These are phyloP conservation scores for Ophiostoma himal-ulmi DNA, from an alignment of 2,329 filamentous ascomycete genomes.

Conservation along the genomic window DNA sequence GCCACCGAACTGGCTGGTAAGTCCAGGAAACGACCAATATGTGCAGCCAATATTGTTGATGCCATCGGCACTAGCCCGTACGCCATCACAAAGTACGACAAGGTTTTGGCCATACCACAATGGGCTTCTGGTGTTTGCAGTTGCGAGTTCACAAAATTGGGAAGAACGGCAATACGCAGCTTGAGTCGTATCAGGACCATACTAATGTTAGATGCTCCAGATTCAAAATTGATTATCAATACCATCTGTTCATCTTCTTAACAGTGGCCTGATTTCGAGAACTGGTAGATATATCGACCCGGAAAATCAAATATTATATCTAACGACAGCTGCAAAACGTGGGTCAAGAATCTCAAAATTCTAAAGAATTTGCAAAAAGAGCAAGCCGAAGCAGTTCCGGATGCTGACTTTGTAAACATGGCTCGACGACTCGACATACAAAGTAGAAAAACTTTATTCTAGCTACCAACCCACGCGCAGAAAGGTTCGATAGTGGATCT, in stretches of 20 bases:
- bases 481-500: background rate
- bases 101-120: background rate
- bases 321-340: no score
- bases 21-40: background rate
- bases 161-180: background rate
- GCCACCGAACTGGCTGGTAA: no score
- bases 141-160: background rate
- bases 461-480: background rate
- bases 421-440: background rate
- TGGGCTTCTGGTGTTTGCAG: background rate
- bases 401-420: background rate
- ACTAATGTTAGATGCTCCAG: background rate
- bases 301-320: no score
- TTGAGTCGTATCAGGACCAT: background rate
- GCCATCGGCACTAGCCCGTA: constrained; percentile 1
- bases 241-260: no score
- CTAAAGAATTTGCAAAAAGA: no score
- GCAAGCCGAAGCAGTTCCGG: background rate
- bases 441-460: background rate
- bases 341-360: no score
- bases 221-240: background rate
- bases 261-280: no score
- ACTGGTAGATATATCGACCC: no score
- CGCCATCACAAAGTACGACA: background rate
- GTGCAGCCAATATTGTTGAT: background rate